Base-by-base conservation (phyloP, 495 filamentous ascomycete genomes). In the Aspergillus nidulans region DNA sequence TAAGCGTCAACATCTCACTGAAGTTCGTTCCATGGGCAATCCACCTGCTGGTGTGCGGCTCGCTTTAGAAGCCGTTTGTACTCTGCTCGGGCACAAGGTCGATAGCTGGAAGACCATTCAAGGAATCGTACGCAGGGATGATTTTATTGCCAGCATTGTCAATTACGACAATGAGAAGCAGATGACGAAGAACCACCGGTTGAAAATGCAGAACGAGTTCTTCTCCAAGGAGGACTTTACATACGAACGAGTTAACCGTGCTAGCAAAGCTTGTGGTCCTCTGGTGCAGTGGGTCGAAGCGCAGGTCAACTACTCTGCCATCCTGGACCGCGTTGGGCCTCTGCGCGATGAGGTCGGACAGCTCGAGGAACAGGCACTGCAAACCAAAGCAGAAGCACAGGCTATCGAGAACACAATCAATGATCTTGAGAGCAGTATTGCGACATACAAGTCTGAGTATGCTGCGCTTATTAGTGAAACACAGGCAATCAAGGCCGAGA, bases 101-200 rank as follows among this genome's bases (percentile, higher is more conserved):
- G 84, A 83, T 54, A 88, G 85, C 62, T 99, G 94, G 94, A 92
- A 89, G 72, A 84, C 82, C 36, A 91, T 97, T 46, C 87, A 91
- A 69, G 87, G 79, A 40, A 86, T 97, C 55, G 82, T 97, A 25
- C 86, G 94, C 54, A 81, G 83, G 24, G 94, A 97, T 66, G 91
- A 96, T 61, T 99, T 99, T 73, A 97, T 99, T 74, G 89, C 91
- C 23, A 96, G 89, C 72, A 97, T 99, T 64, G 87, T 97, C 68
- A 91, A 89, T 65, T 99, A 96, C 67, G 88, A 97, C 75, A 99
- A 96, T 63, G 90, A 96, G 75, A 85, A 73, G 61, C 88, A 95
- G 69, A 97, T 99, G 94, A 97, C 91, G 2, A 85, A 82, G 60
- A 76, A 71, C 45, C 81, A 91, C 64, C 81, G 94, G 23, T 65